Evolutionary conservation across 1,284 basidiomycete species (phyloP), one percentile per base, ranked within the genome.

Genomic region (Pseudozyma sp.): DNA sequence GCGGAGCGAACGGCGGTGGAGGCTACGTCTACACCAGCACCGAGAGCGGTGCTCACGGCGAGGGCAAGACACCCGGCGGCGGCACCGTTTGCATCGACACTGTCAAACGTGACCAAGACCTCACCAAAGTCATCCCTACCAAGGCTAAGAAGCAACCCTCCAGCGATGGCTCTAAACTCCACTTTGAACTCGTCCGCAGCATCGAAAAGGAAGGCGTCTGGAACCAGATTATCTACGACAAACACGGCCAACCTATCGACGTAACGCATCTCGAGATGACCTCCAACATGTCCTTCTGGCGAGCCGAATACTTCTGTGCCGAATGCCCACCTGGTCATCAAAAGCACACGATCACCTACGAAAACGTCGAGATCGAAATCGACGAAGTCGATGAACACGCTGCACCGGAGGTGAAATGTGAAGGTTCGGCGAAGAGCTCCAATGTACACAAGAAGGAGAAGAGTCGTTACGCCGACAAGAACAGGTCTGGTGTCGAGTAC

Each of bases 151-250:
- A 14, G 19, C 44, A n/a, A 39, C 42, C 10, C 45, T 54, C 43
- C 1, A 18, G 19, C 36, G 47, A 16, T 18, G 56, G 21, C 44
- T 31, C 56, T 5, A 21, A 52, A 13, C 55, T 67, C 21, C 59
- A 72, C 49, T 63, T 72, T 25, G 70, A 72, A 35, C 57, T 72
- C 2, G 70, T 67, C 21, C 63, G 64, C 34, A 49, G 39, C 34
- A 57, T 63, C 21, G 48, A 50, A 10, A 58, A 67, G 31, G 13
- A 35, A 11, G 43, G 47, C 13, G 21, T 53, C 18, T 72, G 70
- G 70, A 72, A 55, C 56, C 70, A 72, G 45, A 56, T 62, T 53
- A 72, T 72, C 64, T 72, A 72, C 60, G 51, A 72, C 55, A 16
- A 40, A 4, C 38, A 63, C 31, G 53, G 53, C 39, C 39, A 56